Evolutionary conservation across 176 grass and related monocot genomes (phyloP), one percentile per base, ranked within the genome.

Genomic region (Lolium multiflorum): DNA sequence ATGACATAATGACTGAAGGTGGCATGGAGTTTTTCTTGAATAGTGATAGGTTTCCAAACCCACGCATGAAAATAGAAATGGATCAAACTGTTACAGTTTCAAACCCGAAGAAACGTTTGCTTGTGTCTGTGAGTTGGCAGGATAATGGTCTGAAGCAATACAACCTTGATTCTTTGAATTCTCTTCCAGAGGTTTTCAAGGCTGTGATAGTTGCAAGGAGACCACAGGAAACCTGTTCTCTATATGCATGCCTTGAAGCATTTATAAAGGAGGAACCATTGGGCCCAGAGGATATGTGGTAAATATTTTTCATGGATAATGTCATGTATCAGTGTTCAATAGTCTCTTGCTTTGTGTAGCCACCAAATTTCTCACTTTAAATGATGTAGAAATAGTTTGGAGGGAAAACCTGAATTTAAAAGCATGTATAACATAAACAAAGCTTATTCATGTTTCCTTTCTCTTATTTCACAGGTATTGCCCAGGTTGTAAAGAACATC

Each of bases 251-350:
- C 58, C 94, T 99, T 92, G 92, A 99, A 79, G 89, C 92, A 63
- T 99, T 99, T 83, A 81, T 99, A 48, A 97, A 83, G 82, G 90
- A 97, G 71, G 97, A 97, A 85, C 97, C 97, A 50, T 90, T 97
- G 43, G 97, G 94, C 28, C 94, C 89, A 65, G 90, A 99, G 56
- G 92, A 99, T 20, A 99, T 99, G 97, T 99, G 94, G 97, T 94
- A 82, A 92, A 68, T 84, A 35, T 83, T 81, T 47, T 17, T 39
- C 63, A 18, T 63, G 3, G 25, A 76, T 44, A 52, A 14, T 75
- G 9, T 81, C 24, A 71, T 84, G 1, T 82, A 21, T 46, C 48
- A n/a, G 37, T 78, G 50, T 39, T 84, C 22, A n/a, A 63, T 35
- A 61, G 21, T 76, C 16, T 39, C 9, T 25, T 43, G 41, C 41